A percentile compares a stretch with the other conserved stretches of the same genome.
These are phyloP conservation scores for Gloeopeniophorella convolvens DNA, from an alignment of 768 basidiomycete genomes.

Conservation along the genomic window DNA sequence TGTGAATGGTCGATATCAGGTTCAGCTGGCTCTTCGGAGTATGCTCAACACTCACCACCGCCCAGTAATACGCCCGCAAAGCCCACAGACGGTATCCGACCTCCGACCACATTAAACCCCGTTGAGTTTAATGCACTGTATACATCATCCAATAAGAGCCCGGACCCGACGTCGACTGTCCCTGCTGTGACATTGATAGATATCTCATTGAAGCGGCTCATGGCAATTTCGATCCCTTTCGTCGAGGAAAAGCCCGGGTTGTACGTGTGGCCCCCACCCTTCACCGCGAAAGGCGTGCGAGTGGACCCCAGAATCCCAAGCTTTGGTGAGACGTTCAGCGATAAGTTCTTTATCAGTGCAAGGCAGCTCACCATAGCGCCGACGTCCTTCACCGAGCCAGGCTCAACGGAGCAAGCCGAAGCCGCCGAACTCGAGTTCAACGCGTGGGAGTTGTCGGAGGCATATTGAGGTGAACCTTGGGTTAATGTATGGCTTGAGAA, in stretches of 20 bases:
- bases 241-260: slow-evolving; percentile 26
- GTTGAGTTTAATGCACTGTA: slow-evolving; percentile 18
- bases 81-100: slow-evolving; percentile 23
- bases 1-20: neutral
- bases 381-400: slow-evolving; percentile 20
- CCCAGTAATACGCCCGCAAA: slow-evolving; percentile 25
- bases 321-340: neutral
- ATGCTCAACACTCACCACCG: slow-evolving; percentile 17
- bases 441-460: slow-evolving; percentile 12
- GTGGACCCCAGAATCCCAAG: slow-evolving; percentile 5
- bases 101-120: slow-evolving; percentile 23
- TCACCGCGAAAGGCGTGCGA: slow-evolving; percentile 20
- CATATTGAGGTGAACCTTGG: slow-evolving; percentile 7
- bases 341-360: neutral
- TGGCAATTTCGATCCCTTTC: slow-evolving; percentile 24
- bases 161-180: slow-evolving; percentile 21
- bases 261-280: slow-evolving; percentile 25
- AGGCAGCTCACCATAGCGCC: slow-evolving; percentile 11
- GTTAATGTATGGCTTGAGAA: neutral
- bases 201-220: slow-evolving; percentile 20
- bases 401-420: slow-evolving; percentile 22
- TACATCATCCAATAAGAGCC: slow-evolving; percentile 26
- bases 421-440: slow-evolving; percentile 4
- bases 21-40: neutral
- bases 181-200: neutral